These are phyloP conservation scores for Claviceps sp. DNA, from an alignment of 2,329 filamentous ascomycete genomes.

Conservation along the genomic window DNA sequence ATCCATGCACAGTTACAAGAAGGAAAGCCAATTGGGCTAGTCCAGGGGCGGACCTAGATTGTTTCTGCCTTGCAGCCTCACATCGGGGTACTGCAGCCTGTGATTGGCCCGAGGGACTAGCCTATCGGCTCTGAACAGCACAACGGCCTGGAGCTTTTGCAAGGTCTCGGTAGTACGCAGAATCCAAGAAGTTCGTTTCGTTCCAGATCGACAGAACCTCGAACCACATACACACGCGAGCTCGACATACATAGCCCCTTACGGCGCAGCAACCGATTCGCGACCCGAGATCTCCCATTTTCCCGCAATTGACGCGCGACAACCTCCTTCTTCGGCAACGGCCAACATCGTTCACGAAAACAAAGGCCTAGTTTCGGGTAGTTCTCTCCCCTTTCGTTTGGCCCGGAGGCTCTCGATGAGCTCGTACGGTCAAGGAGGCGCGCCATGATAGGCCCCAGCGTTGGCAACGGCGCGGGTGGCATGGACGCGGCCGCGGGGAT, in stretches of 20 bases:
- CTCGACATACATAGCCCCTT: too few species aligned
- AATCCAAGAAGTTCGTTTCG: not conserved
- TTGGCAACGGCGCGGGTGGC: conserved; percentile 31
- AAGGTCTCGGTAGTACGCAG: not conserved
- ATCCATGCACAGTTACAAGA: too few species aligned
- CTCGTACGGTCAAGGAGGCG: conserved; percentile 21
- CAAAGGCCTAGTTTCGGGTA: conserved; percentile 7
- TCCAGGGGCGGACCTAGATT: not conserved
- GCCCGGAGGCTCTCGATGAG: conserved; percentile 22
- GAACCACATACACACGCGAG: too few species aligned
- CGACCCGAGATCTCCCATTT: too few species aligned
- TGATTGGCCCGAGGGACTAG: conserved; percentile 17
- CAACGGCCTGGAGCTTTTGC: conserved; percentile 11
- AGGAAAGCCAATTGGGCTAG: too few species aligned
- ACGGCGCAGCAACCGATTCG: too few species aligned
- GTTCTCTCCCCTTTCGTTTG: conserved; percentile 10
- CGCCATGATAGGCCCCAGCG: conserved; percentile 29
- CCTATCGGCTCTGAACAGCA: conserved; percentile 7
- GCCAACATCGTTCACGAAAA: not conserved
- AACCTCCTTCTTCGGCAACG: not conserved
- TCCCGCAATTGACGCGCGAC: too few species aligned
- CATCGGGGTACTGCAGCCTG: not conserved
- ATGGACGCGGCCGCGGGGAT: conserved; percentile 34
- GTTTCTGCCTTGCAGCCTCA: conserved; percentile 28
- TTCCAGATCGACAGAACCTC: not conserved